Base-by-base conservation (phyloP, 2,329 filamentous ascomycete species). In the Ascochyta fabae region DNA sequence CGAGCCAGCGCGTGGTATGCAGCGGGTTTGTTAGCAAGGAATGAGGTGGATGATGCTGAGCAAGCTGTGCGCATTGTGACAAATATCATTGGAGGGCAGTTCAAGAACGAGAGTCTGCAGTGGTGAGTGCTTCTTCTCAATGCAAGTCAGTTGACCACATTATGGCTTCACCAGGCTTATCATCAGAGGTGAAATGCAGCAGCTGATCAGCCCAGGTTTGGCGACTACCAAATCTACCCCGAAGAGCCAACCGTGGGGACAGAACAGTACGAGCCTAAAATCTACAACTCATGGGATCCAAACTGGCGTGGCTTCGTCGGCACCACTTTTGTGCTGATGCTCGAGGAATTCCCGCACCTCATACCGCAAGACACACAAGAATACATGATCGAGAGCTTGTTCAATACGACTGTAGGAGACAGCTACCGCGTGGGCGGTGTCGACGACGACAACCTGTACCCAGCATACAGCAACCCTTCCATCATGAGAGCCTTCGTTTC, bases 241-340 rank as follows among this genome's bases (percentile, higher is more conserved):
- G 84, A 87, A 60, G 81, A 88, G 67, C 85, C 86, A 0, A 79
- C 79, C 2, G 81, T 87, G 4, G 84, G 84, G 16, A 81, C 78
- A 2, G 48, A 72, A 2, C 70, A 75, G 15, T 88, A 88, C 58
- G 77, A 78, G 1, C 69, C 78, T 0, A 65, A 70, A 4, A 83
- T 84, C 31, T 86, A 87, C 65, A 78, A 80, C 51, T 80, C 81
- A 0, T 88, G 84, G 82, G 86, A 88, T 60, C 84, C 85, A 1
- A 88, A 88, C 58, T 88, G 85, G 85, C 77, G 86, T 45, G 85
- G 85, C 0, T 88, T 88, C 53, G 78, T 88, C 31, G 84, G 84
- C 12, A 86, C 84, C 0, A 80, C 83, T 0, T 78, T 88, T 13
- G 80, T 88, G 24, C 74, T 87, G 36, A 81, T 81, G 24, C 75